Percentiles rank a stretch among this genome's conserved stretches.
These are phyloP conservation scores for Globisporangium splendens DNA, from an alignment of 352 stramenopile genomes.

Conservation along the genomic window DNA sequence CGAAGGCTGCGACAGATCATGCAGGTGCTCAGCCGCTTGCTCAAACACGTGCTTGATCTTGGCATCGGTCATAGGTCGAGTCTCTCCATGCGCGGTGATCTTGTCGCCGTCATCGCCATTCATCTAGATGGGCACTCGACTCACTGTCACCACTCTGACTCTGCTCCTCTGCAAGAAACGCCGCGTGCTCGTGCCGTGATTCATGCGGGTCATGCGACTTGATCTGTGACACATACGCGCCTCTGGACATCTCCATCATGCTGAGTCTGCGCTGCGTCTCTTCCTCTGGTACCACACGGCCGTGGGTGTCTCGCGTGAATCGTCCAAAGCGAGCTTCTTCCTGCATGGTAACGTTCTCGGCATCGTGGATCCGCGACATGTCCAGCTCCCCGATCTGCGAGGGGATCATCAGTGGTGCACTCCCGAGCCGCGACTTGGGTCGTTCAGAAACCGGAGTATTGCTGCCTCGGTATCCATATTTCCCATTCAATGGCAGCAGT, in stretches of 20 bases:
- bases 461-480: not conserved
- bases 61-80: conserved; percentile 28
- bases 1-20: conserved; percentile 16
- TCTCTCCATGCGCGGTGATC: not conserved
- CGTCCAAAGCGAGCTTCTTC: conserved; percentile 67
- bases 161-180: not conserved
- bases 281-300: conserved; percentile 58
- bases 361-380: conserved; percentile 71
- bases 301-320: conserved; percentile 68
- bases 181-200: conserved; percentile 5
- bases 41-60: conserved; percentile 57
- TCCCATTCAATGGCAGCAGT: conserved; percentile 36
- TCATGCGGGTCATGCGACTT: conserved; percentile 2
- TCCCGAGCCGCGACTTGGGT: conserved; percentile 5
- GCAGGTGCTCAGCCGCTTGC: conserved; percentile 23
- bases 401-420: conserved; percentile 21
- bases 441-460: conserved; percentile 10
- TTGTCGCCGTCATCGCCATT: not conserved
- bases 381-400: conserved; percentile 85
- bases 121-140: not conserved
- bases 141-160: conserved; percentile 2
- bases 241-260: conserved; percentile 59
- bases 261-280: conserved; percentile 45
- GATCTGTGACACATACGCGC: conserved; percentile 28
- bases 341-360: conserved; percentile 57